These are phyloP conservation scores for Xylariaceae sp. DNA, from an alignment of 2,329 filamentous ascomycete species.

Conservation along the genomic window DNA sequence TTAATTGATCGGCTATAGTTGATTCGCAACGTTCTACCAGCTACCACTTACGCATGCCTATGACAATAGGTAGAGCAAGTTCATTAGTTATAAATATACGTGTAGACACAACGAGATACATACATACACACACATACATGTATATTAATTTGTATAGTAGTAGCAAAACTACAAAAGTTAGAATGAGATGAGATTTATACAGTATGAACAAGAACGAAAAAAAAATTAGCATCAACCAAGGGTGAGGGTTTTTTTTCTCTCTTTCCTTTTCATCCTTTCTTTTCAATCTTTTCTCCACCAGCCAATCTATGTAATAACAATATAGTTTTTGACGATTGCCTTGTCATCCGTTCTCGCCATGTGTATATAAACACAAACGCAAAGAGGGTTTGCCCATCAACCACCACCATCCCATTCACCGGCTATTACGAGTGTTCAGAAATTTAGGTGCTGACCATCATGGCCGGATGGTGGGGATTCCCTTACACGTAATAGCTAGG, in stretches of 20 bases:
- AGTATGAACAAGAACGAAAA: conserved; percentile 18
- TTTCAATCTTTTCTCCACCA: conserved; percentile 1
- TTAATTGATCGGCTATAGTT: not conserved
- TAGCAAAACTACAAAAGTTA: no score
- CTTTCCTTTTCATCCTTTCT: not conserved
- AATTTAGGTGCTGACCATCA: not conserved
- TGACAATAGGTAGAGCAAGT: not conserved
- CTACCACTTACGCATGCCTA: no score
- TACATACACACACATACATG: not conserved
- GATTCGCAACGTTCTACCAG: not conserved
- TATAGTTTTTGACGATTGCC: not conserved
- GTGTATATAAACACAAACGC: not conserved
- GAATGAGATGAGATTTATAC: conserved; percentile 15
- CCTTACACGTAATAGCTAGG: not conserved
- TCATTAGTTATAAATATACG: no score
- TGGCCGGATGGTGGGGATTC: not conserved
- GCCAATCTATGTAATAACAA: conserved; percentile 5
- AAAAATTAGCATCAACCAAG: conserved; percentile 7
- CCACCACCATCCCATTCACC: not conserved
- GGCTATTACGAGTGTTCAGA: not conserved
- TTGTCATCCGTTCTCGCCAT: not conserved
- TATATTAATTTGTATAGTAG: no score
- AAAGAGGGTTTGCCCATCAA: not conserved
- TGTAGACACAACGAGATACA: not conserved
- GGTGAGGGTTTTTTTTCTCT: conserved; percentile 18